These are phyloP conservation scores for Fusarium chlamydosporum DNA, from an alignment of 2,329 filamentous ascomycete genomes.

Conservation along the genomic window DNA sequence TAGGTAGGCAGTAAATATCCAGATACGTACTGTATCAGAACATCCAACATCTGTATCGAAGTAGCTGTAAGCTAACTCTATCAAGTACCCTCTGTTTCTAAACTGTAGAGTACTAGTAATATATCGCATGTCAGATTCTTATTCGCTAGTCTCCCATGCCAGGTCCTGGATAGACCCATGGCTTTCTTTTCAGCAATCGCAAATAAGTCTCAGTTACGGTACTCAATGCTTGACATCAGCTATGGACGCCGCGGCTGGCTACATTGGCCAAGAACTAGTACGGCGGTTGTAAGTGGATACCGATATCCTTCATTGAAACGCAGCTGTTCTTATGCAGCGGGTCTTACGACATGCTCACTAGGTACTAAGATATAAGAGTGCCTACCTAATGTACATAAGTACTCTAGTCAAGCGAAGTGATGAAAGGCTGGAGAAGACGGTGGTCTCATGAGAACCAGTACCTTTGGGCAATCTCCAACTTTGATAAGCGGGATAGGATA, in stretches of 20 bases:
- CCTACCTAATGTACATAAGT: not conserved
- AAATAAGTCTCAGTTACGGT: not conserved
- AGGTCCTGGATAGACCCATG: not conserved
- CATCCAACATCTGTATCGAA: not conserved
- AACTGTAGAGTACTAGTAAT: not conserved
- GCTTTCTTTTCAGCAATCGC: not conserved
- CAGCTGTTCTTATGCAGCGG: not conserved
- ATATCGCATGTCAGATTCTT: not conserved
- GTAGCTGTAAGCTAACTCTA: not conserved
- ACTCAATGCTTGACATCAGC: conserved; percentile 3
- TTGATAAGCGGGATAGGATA: not conserved
- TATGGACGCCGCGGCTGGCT: conserved; percentile 1
- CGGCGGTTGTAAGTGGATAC: not conserved
- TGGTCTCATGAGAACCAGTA: not conserved
- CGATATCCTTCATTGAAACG: conserved; percentile 1
- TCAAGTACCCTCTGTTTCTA: not conserved
- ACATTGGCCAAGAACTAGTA: conserved; percentile 1
- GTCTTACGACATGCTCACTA: not conserved
- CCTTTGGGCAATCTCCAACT: not conserved
- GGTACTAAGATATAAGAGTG: not conserved
- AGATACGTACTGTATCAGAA: not conserved
- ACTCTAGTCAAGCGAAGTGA: too few relatives aligned
- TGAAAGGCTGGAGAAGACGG: too few relatives aligned
- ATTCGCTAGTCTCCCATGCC: conserved; percentile 10
- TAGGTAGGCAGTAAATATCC: too few relatives aligned